Evolutionary conservation across 2,329 filamentous ascomycete species (phyloP), one percentile per base, ranked within the genome.

Genomic region (Beauveria asiatica): DNA sequence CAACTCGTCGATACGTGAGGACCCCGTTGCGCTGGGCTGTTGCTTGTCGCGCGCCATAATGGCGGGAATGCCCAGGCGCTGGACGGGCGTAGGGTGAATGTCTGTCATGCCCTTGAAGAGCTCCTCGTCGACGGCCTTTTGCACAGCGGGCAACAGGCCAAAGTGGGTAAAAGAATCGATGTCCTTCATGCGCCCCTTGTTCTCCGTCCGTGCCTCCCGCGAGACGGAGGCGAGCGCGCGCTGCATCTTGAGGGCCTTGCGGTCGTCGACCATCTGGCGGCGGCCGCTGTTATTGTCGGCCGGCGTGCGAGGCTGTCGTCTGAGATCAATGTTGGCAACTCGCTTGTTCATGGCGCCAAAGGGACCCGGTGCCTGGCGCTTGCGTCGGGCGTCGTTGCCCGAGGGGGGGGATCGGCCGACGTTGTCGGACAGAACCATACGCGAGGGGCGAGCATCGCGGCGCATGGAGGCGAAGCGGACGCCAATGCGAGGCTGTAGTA

Each of bases 201-300:
- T 59, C 85, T 80, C 66, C 84, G 83, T 42, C 83, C 83, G 70
- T 97, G 97, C 33, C 33, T 37, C 33, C 33, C 33, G 13, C 0
- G 90, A 84, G 5, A 97, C 80, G 3, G 86, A 83, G 2, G 89
- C 78, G 64, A 97, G 77, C 2, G 89, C 81, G 56, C 86, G 85
- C 71, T 97, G 93, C 93, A 97, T 97, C 76, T 95, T 96, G 72
- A 97, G 79, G 5, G 93, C 92, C 71, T 95, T 92, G 73, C 70
- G 78, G 73, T 74, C 69, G 64, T 74, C 72, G 50, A 61, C 66
- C 44, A 64, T 64, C 55, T 65, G 66, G 76, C 70, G 75, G 65
- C 75, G 68, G 61, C 69, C 63, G 64, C 45, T 61, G 60, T 57
- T 60, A 51, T 59, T 64, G 64, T 65, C 64, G 62, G 64, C 59